Conservation (phyloP, 2,329 filamentous ascomycete species). For the Diaporthe velutina region DNA sequence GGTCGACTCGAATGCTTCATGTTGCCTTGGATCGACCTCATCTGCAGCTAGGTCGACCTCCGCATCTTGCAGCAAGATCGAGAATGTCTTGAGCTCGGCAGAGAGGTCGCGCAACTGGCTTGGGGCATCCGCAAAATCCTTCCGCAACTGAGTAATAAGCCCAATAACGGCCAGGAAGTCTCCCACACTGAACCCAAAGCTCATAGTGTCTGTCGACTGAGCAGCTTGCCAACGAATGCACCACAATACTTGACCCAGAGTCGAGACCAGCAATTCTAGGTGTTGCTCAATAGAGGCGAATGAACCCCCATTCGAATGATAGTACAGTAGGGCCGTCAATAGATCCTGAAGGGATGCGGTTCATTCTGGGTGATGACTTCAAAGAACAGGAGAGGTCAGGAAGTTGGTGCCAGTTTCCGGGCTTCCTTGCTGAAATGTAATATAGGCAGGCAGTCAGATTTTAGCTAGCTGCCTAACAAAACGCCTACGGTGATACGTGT, state of each 20-base stretch:
- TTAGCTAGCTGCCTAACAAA: not conserved
- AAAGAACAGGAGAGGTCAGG: not conserved
- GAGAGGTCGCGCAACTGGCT: not conserved
- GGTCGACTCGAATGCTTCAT: not conserved
- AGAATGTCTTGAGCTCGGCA: not conserved
- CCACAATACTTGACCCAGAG: not conserved
- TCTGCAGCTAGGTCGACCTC: not conserved
- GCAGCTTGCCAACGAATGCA: too few species aligned
- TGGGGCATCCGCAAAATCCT: not conserved
- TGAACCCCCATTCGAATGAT: not conserved
- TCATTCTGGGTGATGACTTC: not conserved
- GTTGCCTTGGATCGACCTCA: not conserved
- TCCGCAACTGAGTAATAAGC: not conserved
- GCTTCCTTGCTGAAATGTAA: not conserved
- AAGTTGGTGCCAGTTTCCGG: not conserved
- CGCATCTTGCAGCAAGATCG: not conserved
- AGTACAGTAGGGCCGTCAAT: not conserved
- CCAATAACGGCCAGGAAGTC: not conserved
- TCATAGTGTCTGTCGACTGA: not conserved
- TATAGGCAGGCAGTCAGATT: not conserved
- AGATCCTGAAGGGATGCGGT: fast-evolving
- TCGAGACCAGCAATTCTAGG: not conserved
- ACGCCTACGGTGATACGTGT: not conserved
- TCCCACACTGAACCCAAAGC: not conserved
- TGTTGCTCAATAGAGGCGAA: too few species aligned